phyloP scores from a whole-genome alignment of 1,284 basidiomycete species.

The Leccinum pallidistipes region DNA sequence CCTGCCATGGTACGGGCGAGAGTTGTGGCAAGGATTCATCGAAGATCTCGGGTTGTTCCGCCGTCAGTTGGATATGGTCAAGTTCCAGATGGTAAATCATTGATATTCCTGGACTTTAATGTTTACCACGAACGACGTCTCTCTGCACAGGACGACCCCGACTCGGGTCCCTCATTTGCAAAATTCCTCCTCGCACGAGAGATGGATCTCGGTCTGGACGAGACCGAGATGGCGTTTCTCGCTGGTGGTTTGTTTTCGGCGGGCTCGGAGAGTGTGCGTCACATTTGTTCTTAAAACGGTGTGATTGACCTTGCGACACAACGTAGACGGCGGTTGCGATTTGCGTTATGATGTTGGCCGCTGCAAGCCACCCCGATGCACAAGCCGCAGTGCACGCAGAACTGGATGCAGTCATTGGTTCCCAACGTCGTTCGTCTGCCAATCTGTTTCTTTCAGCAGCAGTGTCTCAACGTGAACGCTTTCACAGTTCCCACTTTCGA shows the following conservation, averaged over 20 bases:
- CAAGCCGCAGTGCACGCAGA: constrained; percentile 17
- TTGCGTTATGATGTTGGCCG: constrained; percentile 1
- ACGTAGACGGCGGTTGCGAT: constrained; percentile 2
- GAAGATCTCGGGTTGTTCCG: constrained; percentile 3
- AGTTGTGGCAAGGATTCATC: constrained; percentile 5
- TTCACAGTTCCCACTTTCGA: constrained; percentile 11
- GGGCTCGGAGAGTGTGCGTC: constrained; percentile 7
- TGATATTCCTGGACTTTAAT: background rate
- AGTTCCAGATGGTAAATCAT: constrained; percentile 9
- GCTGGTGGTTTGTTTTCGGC: constrained; percentile 9
- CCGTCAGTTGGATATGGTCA: constrained; percentile 6
- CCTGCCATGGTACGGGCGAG: constrained; percentile 11
- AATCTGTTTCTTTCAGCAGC: background rate
- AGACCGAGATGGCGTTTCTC: constrained; percentile 19
- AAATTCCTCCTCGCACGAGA: constrained; percentile 12
- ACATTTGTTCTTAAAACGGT: background rate
- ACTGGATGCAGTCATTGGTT: constrained; percentile 12
- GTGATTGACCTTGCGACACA: background rate
- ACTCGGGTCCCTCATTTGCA: constrained; percentile 11
- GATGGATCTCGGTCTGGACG: constrained; percentile 8
- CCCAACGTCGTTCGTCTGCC: constrained; percentile 3
- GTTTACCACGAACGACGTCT: background rate
- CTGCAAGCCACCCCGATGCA: constrained; percentile 8
- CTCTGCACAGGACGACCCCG: constrained; percentile 2
- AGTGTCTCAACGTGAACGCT: background rate